Evolutionary conservation across 768 basidiomycete genomes (phyloP).

Genomic region (Pisolithus orientalis): DNA sequence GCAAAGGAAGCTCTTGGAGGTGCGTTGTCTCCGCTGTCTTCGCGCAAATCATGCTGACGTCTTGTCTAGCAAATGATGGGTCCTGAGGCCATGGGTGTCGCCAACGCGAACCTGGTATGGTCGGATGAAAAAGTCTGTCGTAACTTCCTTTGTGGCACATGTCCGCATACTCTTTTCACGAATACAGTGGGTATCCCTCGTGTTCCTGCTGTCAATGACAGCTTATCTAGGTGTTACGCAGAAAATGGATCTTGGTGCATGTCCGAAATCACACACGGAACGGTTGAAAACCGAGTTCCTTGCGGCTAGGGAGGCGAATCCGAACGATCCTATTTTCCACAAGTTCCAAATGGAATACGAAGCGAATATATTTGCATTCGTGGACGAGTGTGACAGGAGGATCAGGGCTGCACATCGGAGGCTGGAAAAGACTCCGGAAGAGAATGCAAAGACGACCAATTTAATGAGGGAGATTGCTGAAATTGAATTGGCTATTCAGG

Average conservation of each 20-base stretch:
- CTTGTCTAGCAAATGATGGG: constrained; percentile 95
- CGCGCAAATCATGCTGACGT: constrained; percentile 1
- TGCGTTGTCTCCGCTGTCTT: constrained; percentile 34
- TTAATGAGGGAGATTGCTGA: constrained; percentile 99
- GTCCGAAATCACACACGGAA: constrained; percentile 94
- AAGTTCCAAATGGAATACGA: constrained; percentile 95
- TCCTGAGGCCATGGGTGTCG: constrained; percentile 98
- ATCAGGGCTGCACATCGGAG: constrained; percentile 91
- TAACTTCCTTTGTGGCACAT: constrained; percentile 98
- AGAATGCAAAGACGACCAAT: constrained; percentile 98
- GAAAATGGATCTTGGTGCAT: constrained; percentile 99
- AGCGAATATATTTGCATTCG: constrained; percentile 89
- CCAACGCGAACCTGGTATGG: constrained; percentile 89
- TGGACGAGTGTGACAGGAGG: constrained; percentile 96
- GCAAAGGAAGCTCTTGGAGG: constrained; percentile 88
- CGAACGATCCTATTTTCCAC: constrained; percentile 74
- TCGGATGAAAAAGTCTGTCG: constrained; percentile 96
- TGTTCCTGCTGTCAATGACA: background rate
- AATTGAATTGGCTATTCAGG: constrained; percentile 97
- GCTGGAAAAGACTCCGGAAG: constrained; percentile 98
- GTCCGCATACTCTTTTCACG: constrained; percentile 94
- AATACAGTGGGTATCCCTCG: constrained; percentile 71
- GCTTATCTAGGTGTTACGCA: constrained; percentile 6
- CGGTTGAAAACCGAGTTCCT: constrained; percentile 87
- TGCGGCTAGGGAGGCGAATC: constrained; percentile 67